phyloP scores from a whole-genome alignment of 768 basidiomycete species.

The Agrocybe praecox region DNA sequence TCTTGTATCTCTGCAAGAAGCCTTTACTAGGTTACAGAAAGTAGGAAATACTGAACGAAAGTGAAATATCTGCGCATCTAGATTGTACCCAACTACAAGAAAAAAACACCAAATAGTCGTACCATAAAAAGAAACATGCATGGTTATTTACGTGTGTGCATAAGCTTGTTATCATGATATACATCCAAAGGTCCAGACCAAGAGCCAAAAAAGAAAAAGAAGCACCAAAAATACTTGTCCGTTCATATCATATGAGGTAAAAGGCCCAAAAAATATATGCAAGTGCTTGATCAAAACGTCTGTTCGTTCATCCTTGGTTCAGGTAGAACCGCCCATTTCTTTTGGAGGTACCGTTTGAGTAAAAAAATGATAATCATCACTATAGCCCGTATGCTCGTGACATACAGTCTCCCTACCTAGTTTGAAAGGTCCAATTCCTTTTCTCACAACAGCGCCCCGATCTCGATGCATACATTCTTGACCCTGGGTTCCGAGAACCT shows the following conservation, averaged over 20 bases:
- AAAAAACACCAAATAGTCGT: neutral
- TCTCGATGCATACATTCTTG: constrained; percentile 49
- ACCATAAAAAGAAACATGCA: too few relatives aligned
- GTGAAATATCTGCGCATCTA: constrained; percentile 11
- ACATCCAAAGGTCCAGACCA: neutral
- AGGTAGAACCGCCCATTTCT: neutral
- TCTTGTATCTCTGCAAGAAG: too few relatives aligned
- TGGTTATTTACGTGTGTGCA: too few relatives aligned
- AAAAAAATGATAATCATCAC: neutral
- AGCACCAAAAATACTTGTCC: neutral
- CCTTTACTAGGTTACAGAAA: neutral
- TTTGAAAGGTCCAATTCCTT: neutral
- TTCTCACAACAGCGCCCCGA: constrained; percentile 39
- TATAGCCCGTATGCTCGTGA: neutral
- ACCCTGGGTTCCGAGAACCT: constrained; percentile 65
- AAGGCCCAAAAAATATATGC: neutral
- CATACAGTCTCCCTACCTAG: neutral
- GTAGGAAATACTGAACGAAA: too few relatives aligned
- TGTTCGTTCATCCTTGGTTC: neutral
- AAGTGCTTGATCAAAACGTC: neutral
- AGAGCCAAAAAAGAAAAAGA: constrained; percentile 8
- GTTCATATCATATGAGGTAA: neutral
- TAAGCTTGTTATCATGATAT: neutral
- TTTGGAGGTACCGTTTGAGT: neutral
- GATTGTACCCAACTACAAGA: neutral